These are phyloP conservation scores for Auriscalpium orientale DNA, from an alignment of 768 basidiomycete species.

Conservation along the genomic window DNA sequence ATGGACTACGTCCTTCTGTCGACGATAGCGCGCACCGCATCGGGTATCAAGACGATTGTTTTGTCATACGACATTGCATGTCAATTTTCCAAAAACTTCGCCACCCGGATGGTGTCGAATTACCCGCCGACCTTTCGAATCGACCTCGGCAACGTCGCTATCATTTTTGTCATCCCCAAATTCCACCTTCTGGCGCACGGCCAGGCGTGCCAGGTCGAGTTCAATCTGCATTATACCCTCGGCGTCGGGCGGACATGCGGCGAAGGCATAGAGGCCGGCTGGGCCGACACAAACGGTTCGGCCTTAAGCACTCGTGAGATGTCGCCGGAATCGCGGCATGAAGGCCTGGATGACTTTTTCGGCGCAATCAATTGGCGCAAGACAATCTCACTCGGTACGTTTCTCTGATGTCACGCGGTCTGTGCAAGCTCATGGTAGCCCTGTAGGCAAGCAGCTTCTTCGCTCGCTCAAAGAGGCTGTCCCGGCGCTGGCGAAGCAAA, in stretches of 20 bases:
- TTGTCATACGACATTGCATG: constrained; percentile 22
- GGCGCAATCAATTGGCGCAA: background rate
- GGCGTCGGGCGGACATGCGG: background rate
- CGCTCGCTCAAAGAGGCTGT: background rate
- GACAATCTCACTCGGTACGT: background rate
- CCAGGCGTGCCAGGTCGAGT: constrained; percentile 17
- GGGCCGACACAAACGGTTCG: background rate
- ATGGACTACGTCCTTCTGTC: background rate
- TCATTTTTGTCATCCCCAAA: background rate
- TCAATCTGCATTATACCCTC: constrained; percentile 11
- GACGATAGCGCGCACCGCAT: background rate
- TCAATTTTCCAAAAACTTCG: constrained; percentile 20
- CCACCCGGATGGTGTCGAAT: background rate
- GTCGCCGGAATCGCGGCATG: background rate
- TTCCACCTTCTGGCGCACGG: constrained; percentile 22
- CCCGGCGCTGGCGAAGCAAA: background rate
- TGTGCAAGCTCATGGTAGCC: background rate
- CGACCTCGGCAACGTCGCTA: background rate
- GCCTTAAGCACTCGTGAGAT: background rate
- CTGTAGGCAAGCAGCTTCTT: background rate
- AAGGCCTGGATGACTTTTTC: background rate
- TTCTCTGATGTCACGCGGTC: too few species aligned
- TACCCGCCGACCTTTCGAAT: background rate
- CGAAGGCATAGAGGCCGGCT: background rate
- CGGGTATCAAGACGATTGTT: background rate